Evolutionary conservation across 805 yeast species (phyloP).

Genomic region (Myxozyma neglecta): DNA sequence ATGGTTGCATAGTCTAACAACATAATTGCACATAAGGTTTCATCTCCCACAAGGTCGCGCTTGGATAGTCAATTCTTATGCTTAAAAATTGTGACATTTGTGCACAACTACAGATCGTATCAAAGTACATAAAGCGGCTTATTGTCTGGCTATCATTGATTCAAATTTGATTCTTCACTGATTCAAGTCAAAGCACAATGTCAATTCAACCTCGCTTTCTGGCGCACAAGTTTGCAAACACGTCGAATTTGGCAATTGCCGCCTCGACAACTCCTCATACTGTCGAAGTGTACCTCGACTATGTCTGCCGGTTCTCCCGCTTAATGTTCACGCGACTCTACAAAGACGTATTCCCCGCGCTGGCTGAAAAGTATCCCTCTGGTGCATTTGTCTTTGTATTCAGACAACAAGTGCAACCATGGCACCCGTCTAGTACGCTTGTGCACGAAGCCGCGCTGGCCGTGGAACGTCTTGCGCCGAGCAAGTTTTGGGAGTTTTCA

Average conservation of each 20-base stretch:
- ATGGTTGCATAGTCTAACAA: too few species aligned
- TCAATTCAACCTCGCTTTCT: slow-evolving; percentile 30
- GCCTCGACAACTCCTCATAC: slow-evolving; percentile 37
- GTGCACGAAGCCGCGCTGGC: slow-evolving; percentile 73
- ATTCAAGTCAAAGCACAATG: slow-evolving; percentile 3
- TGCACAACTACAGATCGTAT: too few species aligned
- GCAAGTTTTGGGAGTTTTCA: slow-evolving; percentile 58
- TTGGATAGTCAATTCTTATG: too few species aligned
- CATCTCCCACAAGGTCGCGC: too few species aligned
- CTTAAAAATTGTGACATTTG: too few species aligned
- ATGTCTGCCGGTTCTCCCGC: slow-evolving; percentile 73
- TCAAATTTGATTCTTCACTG: not conserved
- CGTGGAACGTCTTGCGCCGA: slow-evolving; percentile 56
- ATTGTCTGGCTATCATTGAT: not conserved
- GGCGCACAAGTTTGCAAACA: slow-evolving; percentile 20
- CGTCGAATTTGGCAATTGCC: slow-evolving; percentile 33
- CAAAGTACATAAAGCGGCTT: too few species aligned
- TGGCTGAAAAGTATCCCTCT: slow-evolving; percentile 47
- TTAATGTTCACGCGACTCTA: slow-evolving; percentile 61
- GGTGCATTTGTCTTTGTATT: slow-evolving; percentile 60
- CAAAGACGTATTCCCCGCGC: slow-evolving; percentile 53
- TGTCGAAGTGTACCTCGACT: slow-evolving; percentile 69
- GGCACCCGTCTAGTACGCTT: slow-evolving; percentile 76
- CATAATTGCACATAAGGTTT: too few species aligned
- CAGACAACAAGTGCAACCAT: slow-evolving; percentile 80